Conservation (phyloP, 1,284 basidiomycete genomes). For the Volvariella surrecta region DNA sequence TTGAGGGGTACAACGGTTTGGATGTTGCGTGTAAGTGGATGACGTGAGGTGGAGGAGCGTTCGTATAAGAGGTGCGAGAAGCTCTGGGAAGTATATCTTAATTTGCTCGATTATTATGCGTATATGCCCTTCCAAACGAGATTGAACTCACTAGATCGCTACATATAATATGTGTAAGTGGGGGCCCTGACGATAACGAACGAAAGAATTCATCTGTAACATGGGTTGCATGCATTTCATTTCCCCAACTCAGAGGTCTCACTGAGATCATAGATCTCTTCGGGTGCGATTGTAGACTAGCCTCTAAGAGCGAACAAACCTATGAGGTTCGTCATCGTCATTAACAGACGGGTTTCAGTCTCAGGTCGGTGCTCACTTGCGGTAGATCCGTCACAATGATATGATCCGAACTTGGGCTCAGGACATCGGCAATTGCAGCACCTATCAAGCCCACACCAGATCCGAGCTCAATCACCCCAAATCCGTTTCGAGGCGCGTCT, state of each 20-base stretch:
- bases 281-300: constrained; percentile 30
- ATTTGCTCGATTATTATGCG: not conserved
- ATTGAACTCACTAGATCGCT: constrained; percentile 61
- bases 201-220: constrained; percentile 31
- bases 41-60: constrained; percentile 61
- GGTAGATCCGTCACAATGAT: constrained; percentile 65
- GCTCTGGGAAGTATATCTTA: constrained; percentile 72
- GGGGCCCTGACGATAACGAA: constrained; percentile 9
- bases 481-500: constrained; percentile 1
- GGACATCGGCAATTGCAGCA: constrained; percentile 31
- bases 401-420: constrained; percentile 22
- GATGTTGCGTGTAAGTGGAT: not conserved
- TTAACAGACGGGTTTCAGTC: not conserved
- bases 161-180: constrained; percentile 58
- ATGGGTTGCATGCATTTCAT: constrained; percentile 26
- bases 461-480: constrained; percentile 56
- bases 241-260: constrained; percentile 63
- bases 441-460: constrained; percentile 64
- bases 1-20: constrained; percentile 9
- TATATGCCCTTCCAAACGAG: not conserved
- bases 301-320: constrained; percentile 52
- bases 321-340: constrained; percentile 7
- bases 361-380: constrained; percentile 26
- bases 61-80: constrained; percentile 62
- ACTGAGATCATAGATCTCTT: constrained; percentile 24